Evolutionary conservation across 2,329 filamentous ascomycete genomes (phyloP).

Genomic region (Paecilomyces variotii): DNA sequence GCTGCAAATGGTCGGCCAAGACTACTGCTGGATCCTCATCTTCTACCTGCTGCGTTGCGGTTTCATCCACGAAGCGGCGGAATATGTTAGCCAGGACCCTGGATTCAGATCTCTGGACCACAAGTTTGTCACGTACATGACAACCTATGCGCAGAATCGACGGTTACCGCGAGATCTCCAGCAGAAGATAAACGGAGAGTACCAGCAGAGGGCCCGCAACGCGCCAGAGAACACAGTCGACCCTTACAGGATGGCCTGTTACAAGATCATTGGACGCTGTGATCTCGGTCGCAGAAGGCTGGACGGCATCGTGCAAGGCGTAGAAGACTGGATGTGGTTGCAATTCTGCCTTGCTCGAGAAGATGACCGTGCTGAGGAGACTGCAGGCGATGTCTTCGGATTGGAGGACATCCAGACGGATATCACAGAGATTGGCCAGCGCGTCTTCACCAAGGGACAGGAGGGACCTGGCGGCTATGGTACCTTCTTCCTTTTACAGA

Average conservation of each 20-base stretch:
- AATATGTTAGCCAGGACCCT: conserved; percentile 72
- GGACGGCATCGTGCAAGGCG: conserved; percentile 50
- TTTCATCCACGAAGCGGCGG: conserved; percentile 71
- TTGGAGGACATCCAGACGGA: conserved; percentile 65
- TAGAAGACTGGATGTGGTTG: conserved; percentile 62
- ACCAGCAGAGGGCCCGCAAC: conserved; percentile 74
- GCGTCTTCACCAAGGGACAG: conserved; percentile 77
- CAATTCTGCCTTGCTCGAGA: conserved; percentile 58
- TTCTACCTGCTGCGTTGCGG: conserved; percentile 87
- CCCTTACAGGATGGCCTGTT: conserved; percentile 93
- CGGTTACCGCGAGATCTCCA: conserved; percentile 71
- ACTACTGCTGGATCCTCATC: conserved; percentile 88
- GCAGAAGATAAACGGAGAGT: conserved; percentile 82
- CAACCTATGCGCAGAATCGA: conserved; percentile 72
- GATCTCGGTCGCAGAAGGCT: conserved; percentile 51
- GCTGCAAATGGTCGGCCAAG: conserved; percentile 69
- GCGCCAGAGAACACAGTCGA: conserved; percentile 82
- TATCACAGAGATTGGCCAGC: conserved; percentile 79
- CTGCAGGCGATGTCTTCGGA: conserved; percentile 55
- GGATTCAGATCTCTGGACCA: conserved; percentile 87
- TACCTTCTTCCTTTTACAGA: conserved; percentile 88
- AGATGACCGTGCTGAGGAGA: conserved; percentile 52
- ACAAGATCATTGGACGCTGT: conserved; percentile 87
- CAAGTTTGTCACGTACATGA: conserved; percentile 80
- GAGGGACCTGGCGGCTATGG: conserved; percentile 75